Conservation (phyloP, 2,329 filamentous ascomycete genomes). For the Cercospora sojina region DNA sequence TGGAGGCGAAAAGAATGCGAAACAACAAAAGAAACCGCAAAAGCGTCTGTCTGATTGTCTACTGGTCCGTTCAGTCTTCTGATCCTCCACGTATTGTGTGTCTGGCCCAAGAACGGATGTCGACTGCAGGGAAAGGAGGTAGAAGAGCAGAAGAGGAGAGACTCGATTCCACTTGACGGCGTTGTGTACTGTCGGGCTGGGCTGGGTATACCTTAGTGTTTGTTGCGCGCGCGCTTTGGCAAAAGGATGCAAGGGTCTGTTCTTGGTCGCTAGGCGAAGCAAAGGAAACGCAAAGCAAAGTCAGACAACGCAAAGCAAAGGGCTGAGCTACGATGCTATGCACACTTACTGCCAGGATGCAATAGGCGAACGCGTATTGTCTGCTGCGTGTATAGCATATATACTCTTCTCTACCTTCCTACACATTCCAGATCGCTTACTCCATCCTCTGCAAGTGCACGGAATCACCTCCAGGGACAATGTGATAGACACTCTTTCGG, state of each 20-base stretch:
- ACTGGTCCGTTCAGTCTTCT: background rate
- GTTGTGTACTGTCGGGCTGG: background rate
- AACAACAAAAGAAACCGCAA: background rate
- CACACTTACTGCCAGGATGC: background rate
- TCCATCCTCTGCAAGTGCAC: background rate
- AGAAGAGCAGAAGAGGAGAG: background rate
- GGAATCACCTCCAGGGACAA: background rate
- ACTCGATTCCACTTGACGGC: background rate
- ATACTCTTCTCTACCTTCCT: slow-evolving; percentile 1
- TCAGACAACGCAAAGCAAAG: background rate
- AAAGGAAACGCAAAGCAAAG: background rate
- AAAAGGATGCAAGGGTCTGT: background rate
- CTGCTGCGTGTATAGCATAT: slow-evolving; percentile 9
- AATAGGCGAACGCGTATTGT: background rate
- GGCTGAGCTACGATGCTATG: background rate
- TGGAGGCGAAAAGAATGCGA: slow-evolving; percentile 1
- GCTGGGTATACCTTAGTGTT: background rate
- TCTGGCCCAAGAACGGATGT: background rate
- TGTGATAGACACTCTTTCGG: background rate
- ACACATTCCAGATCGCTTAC: background rate
- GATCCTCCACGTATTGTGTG: background rate
- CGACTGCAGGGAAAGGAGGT: background rate
- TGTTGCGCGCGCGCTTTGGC: background rate
- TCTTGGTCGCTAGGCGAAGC: background rate
- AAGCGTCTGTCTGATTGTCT: background rate